Base-by-base conservation (phyloP, 306 rosid species). In the Fragaria iinumae region DNA sequence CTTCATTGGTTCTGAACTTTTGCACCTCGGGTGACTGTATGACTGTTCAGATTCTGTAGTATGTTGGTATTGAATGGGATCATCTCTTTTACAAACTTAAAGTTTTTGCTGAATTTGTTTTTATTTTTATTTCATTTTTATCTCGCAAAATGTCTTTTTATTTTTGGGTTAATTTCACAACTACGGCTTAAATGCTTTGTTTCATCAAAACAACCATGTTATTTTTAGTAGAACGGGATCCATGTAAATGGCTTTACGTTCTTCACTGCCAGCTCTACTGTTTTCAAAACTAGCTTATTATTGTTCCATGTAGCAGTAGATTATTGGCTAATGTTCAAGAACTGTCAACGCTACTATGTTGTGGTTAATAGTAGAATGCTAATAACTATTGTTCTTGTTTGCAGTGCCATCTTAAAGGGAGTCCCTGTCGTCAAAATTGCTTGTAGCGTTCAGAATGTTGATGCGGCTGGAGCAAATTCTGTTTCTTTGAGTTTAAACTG, bases 371-470 rank as follows among this genome's bases (percentile, higher is more conserved):
- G n/a, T 62, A 16, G 60, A 32, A 65, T 36, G 8, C 48, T 64
- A 17, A 64, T 5, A 32, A 17, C 13, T 1, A 27, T 41, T 32
- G 1, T 63, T 48, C 17, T 45, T 29, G 32, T 18, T 5, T 75
- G 71, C 78, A 75, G 78, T 75, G 78, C 78, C 78, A 8, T 75
- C 78, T 29, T 75, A 7, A 63, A 29, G 18, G 47, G 47, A 10
- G 70, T 29, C 1, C 43, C 12, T 1, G 14, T 45, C 47, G 13
- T 8, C n/a, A 29, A 20, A 39, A 18, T 29, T 29, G 45, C 45
- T 14, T 27, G 38, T 21, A 3, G 47, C 9, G 39, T 20, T 12
- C 2, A 16, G 39, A 27, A 43, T 6, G 25, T 41, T 27, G 55
- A 23, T 18, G 69, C 13, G 0, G 70, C 52, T 2, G 48, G 47